A percentile compares a stretch with the other conserved stretches of the same genome.
Evolutionary conservation across 2,329 filamentous ascomycete genomes (phyloP).

Genomic region (Sarocladiaceae sp.): DNA sequence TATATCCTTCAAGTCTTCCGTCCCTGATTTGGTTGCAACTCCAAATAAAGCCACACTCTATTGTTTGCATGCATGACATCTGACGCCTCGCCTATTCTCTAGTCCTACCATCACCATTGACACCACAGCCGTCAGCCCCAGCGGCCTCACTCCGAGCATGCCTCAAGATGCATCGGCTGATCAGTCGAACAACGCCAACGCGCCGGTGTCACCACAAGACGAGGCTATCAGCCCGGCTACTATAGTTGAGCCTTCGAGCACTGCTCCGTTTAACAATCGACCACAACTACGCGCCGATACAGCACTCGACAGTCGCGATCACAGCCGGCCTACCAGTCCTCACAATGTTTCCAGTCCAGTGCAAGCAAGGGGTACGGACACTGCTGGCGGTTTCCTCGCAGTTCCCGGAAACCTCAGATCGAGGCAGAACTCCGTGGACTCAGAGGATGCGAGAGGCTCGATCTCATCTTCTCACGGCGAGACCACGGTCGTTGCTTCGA

Average conservation of each 20-base stretch:
- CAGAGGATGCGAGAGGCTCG: slow-evolving; percentile 56
- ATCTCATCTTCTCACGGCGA: slow-evolving; percentile 54
- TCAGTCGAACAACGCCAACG: slow-evolving; percentile 14
- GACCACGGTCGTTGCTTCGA: slow-evolving; percentile 51
- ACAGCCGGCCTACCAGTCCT: slow-evolving; percentile 64
- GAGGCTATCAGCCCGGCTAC: slow-evolving; percentile 36
- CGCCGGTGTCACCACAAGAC: slow-evolving; percentile 33
- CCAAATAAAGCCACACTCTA: slow-evolving; percentile 4
- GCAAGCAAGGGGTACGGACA: slow-evolving; percentile 40
- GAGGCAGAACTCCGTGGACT: slow-evolving; percentile 67
- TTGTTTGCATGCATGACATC: slow-evolving; percentile 6
- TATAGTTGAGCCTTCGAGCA: slow-evolving; percentile 26
- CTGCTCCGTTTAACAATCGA: slow-evolving; percentile 19
- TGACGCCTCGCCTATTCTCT: slow-evolving; percentile 13
- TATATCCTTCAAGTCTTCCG: slow-evolving; percentile 3
- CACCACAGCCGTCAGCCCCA: slow-evolving; percentile 36
- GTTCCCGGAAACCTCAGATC: slow-evolving; percentile 57
- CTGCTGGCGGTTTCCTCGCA: slow-evolving; percentile 50
- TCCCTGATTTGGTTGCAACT: slow-evolving; percentile 9
- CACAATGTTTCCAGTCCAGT: slow-evolving; percentile 66
- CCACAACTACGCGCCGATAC: slow-evolving; percentile 48
- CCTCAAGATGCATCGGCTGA: slow-evolving; percentile 17
- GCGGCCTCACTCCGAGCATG: slow-evolving; percentile 23
- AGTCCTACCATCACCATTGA: slow-evolving; percentile 54
- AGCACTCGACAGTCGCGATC: slow-evolving; percentile 61